Evolutionary conservation across 805 yeast genomes (phyloP).

Genomic region (Grigorovia humatica): DNA sequence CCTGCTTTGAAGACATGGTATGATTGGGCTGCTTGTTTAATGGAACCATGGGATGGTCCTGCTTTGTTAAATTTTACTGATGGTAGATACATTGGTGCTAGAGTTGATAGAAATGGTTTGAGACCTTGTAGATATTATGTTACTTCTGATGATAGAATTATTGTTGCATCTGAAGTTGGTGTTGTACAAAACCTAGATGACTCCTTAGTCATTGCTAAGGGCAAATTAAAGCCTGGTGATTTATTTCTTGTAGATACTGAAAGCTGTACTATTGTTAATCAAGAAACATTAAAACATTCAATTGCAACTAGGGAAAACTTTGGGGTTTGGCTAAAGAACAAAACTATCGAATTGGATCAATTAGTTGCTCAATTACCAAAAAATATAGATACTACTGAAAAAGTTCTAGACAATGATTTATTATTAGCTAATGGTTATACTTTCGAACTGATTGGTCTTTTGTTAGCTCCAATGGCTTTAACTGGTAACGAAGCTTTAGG

Average conservation of each 20-base stretch:
- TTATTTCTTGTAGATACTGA: conserved; percentile 91
- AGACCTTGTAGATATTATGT: conserved; percentile 97
- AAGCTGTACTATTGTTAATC: conserved; percentile 88
- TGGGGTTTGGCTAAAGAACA: conserved; percentile 86
- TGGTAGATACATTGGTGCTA: conserved; percentile 97
- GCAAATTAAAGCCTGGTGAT: conserved; percentile 91
- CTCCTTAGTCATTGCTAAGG: conserved; percentile 74
- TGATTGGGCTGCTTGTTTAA: conserved; percentile 97
- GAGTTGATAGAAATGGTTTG: conserved; percentile 91
- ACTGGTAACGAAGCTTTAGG: conserved; percentile 93
- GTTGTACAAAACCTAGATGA: conserved; percentile 79
- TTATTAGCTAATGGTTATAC: conserved; percentile 85
- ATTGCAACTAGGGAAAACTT: conserved; percentile 82
- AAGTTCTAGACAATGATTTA: conserved; percentile 71
- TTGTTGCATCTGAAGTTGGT: conserved; percentile 98
- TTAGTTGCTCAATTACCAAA: conserved; percentile 28
- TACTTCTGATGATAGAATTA: conserved; percentile 88
- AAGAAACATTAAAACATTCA: conserved; percentile 69
- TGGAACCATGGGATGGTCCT: conserved; percentile 99
- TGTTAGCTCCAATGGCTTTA: conserved; percentile 87
- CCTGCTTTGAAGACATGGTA: conserved; percentile 88
- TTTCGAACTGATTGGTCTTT: conserved; percentile 76
- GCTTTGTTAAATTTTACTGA: conserved; percentile 94
- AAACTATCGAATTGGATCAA: conserved; percentile 61
- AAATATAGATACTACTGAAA: conserved; percentile 9